Evolutionary conservation across 129 eudicot species (phyloP), one percentile per base, ranked within the genome.

Genomic region (Cynara cardunculus): DNA sequence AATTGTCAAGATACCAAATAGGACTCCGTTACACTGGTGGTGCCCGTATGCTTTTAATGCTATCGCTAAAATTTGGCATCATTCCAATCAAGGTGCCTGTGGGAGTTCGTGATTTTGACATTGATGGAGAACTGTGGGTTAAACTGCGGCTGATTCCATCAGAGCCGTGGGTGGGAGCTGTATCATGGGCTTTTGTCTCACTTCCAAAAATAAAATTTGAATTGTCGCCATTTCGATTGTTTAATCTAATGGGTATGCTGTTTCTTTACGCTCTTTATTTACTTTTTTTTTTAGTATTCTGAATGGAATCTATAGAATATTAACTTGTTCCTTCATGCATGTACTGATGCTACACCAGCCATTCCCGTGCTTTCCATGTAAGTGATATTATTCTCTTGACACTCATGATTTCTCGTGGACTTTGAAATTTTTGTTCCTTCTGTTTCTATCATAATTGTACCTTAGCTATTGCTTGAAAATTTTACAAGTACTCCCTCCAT

Each of bases 61-160:
- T 95, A 65, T 90, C 99, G 4, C 91, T 95, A 32, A 95, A 95
- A 53, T 95, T 92, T 66, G 88, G 99, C 78, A 85, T 95, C 53
- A 78, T 92, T 73, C 97, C 99, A 16, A 84, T 95, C 22, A 87
- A 68, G 78, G 97, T 95, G 84, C 99, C 99, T 16, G 99, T 95
- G 31, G 96, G 97, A 25, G 85, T 95, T 71, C 84, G 97, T 53
- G 94, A 95, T 80, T 92, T 92, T 85, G 99, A 92, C 85, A 92
- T 95, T 83, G 97, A 95, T 75, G 99, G 99, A 79, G 99, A 95
- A 88, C 94, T 95, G 25, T 95, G 99, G 99, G 99, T 95, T 61
- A 92, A 95, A 83, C 66, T 95, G 82, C 84, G 97, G 79, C 71
- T 95, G 66, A 89, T 95, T 79, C 99, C 97, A 25, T 83, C 94